Evolutionary conservation across 83 land plant species (phyloP).

Genomic region (Picea abies): DNA sequence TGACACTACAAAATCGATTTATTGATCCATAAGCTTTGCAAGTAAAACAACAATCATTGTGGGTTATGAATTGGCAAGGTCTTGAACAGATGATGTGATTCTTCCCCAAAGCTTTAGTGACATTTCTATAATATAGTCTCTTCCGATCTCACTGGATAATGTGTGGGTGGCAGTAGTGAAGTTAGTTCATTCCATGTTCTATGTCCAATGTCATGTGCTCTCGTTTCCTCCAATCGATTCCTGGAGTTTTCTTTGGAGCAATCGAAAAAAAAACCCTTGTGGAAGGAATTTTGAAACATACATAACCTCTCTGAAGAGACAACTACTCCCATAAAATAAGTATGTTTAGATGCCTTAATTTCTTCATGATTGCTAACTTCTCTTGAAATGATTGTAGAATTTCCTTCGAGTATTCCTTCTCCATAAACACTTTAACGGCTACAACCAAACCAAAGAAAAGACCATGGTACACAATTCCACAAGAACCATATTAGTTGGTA

Average conservation of each 20-base stretch:
- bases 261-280: constrained; percentile 70
- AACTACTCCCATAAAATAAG: constrained; percentile 87
- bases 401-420: constrained; percentile 70
- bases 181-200: constrained; percentile 83
- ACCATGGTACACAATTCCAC: too few species aligned
- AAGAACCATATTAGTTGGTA: too few species aligned
- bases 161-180: constrained; percentile 70
- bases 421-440: constrained; percentile 77
- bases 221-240: constrained; percentile 74
- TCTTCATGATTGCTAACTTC: constrained; percentile 80
- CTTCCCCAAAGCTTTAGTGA: too few species aligned
- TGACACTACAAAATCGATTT: too few species aligned
- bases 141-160: constrained; percentile 78
- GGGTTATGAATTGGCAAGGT: too few species aligned
- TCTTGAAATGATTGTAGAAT: constrained; percentile 55
- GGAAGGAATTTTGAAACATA: constrained; percentile 63
- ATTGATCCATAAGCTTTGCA: too few species aligned
- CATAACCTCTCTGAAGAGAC: constrained; percentile 67
- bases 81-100: too few species aligned
- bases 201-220: constrained; percentile 78
- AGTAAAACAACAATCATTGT: too few species aligned
- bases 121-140: too few species aligned
- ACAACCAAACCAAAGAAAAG: constrained; percentile 40
- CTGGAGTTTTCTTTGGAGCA: constrained; percentile 70
- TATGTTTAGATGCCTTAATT: constrained; percentile 80